These are phyloP conservation scores for Rhodocollybia butyracea DNA, from an alignment of 768 basidiomycete species.

Conservation along the genomic window DNA sequence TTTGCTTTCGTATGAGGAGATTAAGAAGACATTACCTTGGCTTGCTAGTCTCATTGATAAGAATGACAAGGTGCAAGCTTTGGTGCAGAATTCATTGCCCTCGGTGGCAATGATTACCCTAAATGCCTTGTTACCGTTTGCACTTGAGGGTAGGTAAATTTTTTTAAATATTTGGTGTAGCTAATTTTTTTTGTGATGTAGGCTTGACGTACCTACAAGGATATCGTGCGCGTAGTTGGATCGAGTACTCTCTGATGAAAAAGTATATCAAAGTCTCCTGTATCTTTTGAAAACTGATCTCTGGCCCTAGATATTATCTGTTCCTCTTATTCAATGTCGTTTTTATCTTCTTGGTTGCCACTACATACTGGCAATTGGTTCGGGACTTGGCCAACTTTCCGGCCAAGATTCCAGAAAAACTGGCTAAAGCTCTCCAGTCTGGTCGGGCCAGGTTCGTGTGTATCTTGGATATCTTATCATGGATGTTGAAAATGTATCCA, in stretches of 20 bases:
- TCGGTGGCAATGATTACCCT: constrained; percentile 86
- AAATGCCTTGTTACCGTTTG: constrained; percentile 85
- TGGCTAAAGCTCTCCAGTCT: constrained; percentile 79
- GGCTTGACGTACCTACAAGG: constrained; percentile 89
- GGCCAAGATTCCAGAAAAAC: constrained; percentile 89
- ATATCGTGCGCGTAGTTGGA: constrained; percentile 83
- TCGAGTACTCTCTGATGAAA: constrained; percentile 88
- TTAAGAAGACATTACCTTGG: constrained; percentile 88
- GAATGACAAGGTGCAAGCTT: constrained; percentile 74
- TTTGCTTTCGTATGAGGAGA: constrained; percentile 89
- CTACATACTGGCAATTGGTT: constrained; percentile 89
- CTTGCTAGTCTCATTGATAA: constrained; percentile 80
- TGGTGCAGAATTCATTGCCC: constrained; percentile 94
- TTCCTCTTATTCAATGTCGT: constrained; percentile 92
- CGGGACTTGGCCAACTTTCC: constrained; percentile 92
- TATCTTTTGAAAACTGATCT: constrained; percentile 4
- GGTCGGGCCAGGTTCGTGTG: constrained; percentile 61
- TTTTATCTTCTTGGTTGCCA: constrained; percentile 90
- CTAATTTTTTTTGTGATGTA: constrained; percentile 16
- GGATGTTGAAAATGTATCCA: constrained; percentile 19
- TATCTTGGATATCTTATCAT: constrained; percentile 9
- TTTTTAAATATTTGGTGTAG: neutral
- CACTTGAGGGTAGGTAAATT: constrained; percentile 68
- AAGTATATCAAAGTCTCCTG: constrained; percentile 54
- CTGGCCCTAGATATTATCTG: constrained; percentile 73